Percentiles rank a stretch among this genome's conserved stretches.
These are phyloP conservation scores for Cryptococcus sp. DNA, from an alignment of 1,284 basidiomycete species.

Conservation along the genomic window DNA sequence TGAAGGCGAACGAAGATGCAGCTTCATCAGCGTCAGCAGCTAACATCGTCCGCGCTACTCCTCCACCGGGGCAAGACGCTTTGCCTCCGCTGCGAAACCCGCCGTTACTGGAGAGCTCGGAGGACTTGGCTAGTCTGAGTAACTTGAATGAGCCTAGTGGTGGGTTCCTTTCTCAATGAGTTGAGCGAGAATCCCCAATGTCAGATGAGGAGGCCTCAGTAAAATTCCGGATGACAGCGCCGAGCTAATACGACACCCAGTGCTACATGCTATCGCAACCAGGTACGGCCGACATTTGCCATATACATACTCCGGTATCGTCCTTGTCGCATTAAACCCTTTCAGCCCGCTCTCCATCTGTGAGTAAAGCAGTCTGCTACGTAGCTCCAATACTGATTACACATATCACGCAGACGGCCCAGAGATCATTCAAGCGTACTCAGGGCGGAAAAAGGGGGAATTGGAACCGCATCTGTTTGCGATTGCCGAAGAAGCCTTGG, in stretches of 20 bases:
- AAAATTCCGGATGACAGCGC: not conserved
- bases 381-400: not conserved
- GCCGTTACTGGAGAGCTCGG: constrained; percentile 91
- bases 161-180: constrained; percentile 53
- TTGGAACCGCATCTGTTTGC: constrained; percentile 98
- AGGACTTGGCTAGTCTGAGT: constrained; percentile 95
- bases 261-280: constrained; percentile 94
- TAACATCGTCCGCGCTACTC: constrained; percentile 24
- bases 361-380: constrained; percentile 24
- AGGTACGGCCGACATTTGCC: constrained; percentile 96
- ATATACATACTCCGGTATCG: constrained; percentile 97
- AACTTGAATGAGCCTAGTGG: constrained; percentile 98
- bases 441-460: constrained; percentile 87
- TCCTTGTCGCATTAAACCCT: constrained; percentile 88
- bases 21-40: constrained; percentile 17
- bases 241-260: constrained; percentile 55
- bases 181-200: not conserved
- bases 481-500: constrained; percentile 98
- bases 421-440: constrained; percentile 97
- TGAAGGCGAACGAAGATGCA: constrained; percentile 30
- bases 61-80: constrained; percentile 37
- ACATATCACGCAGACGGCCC: constrained; percentile 65
- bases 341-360: constrained; percentile 89
- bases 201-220: not conserved
- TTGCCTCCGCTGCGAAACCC: constrained; percentile 96